A percentile compares a stretch with the other conserved stretches of the same genome.
Conservation (phyloP, 805 yeast genomes). For the Candida pseudoglaebosa region DNA sequence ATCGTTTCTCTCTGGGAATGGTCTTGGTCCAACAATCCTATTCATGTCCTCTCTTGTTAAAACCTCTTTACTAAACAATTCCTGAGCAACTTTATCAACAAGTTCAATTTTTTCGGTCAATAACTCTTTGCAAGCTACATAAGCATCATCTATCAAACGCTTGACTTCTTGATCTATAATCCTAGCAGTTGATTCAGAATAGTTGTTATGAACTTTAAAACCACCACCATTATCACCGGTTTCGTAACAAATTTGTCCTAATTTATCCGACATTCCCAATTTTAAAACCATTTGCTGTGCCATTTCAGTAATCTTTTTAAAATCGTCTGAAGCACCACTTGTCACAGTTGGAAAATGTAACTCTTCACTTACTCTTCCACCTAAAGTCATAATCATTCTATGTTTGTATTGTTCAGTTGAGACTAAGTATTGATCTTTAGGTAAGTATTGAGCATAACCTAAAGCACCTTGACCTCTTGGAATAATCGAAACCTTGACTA, state of each 20-base stretch:
- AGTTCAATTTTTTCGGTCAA: constrained; percentile 55
- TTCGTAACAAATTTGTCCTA: constrained; percentile 65
- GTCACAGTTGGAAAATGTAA: constrained; percentile 83
- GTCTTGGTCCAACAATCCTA: constrained; percentile 69
- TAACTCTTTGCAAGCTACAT: constrained; percentile 53
- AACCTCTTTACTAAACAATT: constrained; percentile 68
- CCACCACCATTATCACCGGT: constrained; percentile 45
- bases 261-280: constrained; percentile 80
- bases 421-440: constrained; percentile 80
- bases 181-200: constrained; percentile 67
- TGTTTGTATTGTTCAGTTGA: constrained; percentile 73
- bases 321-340: constrained; percentile 90
- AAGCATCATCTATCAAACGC: constrained; percentile 62
- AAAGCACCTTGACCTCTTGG: constrained; percentile 94
- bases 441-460: constrained; percentile 94
- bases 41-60: constrained; percentile 80
- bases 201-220: constrained; percentile 54
- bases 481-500: constrained; percentile 87
- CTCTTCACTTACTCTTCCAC: constrained; percentile 91
- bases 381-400: constrained; percentile 90
- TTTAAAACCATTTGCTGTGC: constrained; percentile 87
- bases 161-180: constrained; percentile 68
- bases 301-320: constrained; percentile 84
- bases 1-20: constrained; percentile 74
- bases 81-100: constrained; percentile 71